Base-by-base conservation (phyloP, 495 filamentous ascomycete genomes). In the Podospora comata region DNA sequence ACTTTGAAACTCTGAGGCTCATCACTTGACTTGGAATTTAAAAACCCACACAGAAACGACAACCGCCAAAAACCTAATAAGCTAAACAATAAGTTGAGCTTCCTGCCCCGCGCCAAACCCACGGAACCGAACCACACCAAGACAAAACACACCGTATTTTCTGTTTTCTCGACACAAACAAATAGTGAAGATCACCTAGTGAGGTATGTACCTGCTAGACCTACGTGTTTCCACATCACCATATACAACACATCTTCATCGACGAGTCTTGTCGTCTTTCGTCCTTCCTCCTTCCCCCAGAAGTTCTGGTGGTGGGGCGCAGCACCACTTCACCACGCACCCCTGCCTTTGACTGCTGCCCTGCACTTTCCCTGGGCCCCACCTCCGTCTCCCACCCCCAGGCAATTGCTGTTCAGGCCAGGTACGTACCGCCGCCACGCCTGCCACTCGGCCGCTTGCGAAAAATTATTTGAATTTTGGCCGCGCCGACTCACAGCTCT, bases 381-480 rank as follows among this genome's bases (percentile, higher is more conserved):
- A 20, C 30, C 30, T 32, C 23, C 23, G 65, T 20, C 54, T 23
- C 54, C 57, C 62, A 66, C 56, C 59, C 60, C 67, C 65, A 66
- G 64, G 56, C 67, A 26, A 67, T 48, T 48, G 68, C n/a, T 58
- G 55, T 58, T 23, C 55, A 71, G 63, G 9, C 66, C 23, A 67
- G 67, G 73, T 73, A 74, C 71, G 71, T 75, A 77, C 75, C 73
- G 66, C 65, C 70, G 72, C 74, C 72, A 75, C 72, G 71, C 75
- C 72, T 75, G 71, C 73, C 71, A 68, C 75, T 75, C 77, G 72
- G 73, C 72, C 70, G 64, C 71, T 60, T 74, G 75, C 75, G 75
- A 83, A 82, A 81, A 82, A 82, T 78, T 79, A 81, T 81, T 83
- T 82, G 79, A 82, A 77, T 79, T 79, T 78, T 76, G 75, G 72